Conservation (phyloP, 208 protist genomes). For the Acanthamoeba sp. region DNA sequence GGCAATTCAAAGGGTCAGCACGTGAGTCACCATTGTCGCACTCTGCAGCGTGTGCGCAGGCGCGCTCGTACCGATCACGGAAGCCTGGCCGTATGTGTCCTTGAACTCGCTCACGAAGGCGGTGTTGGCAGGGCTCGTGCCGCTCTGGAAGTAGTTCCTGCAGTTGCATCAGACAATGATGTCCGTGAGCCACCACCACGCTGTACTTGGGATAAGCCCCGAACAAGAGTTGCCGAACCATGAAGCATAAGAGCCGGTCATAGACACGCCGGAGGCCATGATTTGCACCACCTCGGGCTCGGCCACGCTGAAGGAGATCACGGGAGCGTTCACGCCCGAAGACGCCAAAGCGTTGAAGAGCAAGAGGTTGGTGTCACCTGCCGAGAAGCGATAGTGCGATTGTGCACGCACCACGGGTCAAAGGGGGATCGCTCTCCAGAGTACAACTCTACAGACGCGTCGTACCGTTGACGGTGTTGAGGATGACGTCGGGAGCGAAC, state of each 20-base stretch:
- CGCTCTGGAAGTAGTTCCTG: constrained; percentile 71
- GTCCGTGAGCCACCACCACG: neutral
- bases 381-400: too few relatives aligned
- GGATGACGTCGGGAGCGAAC: constrained; percentile 43
- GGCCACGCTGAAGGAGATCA: constrained; percentile 61
- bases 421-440: too few relatives aligned
- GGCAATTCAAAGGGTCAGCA: neutral
- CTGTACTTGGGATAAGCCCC: neutral
- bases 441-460: neutral
- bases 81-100: constrained; percentile 13
- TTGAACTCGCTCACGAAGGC: constrained; percentile 49
- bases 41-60: too few relatives aligned
- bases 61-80: constrained; percentile 21
- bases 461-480: constrained; percentile 67
- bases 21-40: too few relatives aligned
- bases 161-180: neutral
- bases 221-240: neutral
- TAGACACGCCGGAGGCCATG: neutral
- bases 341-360: constrained; percentile 4
- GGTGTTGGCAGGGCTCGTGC: neutral
- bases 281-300: constrained; percentile 28
- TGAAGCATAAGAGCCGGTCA: constrained; percentile 8
- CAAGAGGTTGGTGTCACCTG: constrained; percentile 48
- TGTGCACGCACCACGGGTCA: too few relatives aligned
- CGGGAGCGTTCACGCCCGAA: neutral